Evolutionary conservation across 2,329 filamentous ascomycete species (phyloP).

Genomic region (Scedosporium boydii): DNA sequence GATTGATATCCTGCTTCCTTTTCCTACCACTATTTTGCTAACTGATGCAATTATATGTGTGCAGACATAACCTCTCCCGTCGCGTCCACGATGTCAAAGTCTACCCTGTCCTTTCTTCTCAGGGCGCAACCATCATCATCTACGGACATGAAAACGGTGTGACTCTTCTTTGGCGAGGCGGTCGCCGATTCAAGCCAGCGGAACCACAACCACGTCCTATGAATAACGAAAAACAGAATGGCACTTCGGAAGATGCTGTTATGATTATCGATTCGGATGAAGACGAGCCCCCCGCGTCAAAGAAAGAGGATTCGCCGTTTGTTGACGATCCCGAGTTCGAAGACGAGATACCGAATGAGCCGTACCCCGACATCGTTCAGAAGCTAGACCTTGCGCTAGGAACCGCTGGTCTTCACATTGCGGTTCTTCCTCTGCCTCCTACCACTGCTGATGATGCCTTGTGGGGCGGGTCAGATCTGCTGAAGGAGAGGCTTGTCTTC

Average conservation of each 20-base stretch:
- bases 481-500: constrained; percentile 52
- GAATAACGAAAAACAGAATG: constrained; percentile 39
- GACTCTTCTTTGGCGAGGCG: constrained; percentile 53
- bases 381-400: constrained; percentile 52
- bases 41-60: not conserved
- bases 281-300: constrained; percentile 31
- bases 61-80: constrained; percentile 49
- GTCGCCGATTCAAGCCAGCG: constrained; percentile 44
- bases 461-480: constrained; percentile 33
- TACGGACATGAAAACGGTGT: constrained; percentile 57
- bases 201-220: constrained; percentile 21
- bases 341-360: constrained; percentile 34
- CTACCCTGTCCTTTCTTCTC: constrained; percentile 52
- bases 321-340: constrained; percentile 52
- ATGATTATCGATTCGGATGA: constrained; percentile 58
- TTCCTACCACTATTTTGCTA: not conserved
- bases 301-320: constrained; percentile 15
- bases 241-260: constrained; percentile 39
- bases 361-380: constrained; percentile 47
- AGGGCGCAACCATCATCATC: constrained; percentile 53
- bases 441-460: constrained; percentile 39
- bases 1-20: not conserved
- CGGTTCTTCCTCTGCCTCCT: constrained; percentile 42
- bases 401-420: constrained; percentile 44
- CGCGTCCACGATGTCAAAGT: constrained; percentile 50